These are phyloP conservation scores for Termitomyces sp. DNA, from an alignment of 768 basidiomycete genomes.

Conservation along the genomic window DNA sequence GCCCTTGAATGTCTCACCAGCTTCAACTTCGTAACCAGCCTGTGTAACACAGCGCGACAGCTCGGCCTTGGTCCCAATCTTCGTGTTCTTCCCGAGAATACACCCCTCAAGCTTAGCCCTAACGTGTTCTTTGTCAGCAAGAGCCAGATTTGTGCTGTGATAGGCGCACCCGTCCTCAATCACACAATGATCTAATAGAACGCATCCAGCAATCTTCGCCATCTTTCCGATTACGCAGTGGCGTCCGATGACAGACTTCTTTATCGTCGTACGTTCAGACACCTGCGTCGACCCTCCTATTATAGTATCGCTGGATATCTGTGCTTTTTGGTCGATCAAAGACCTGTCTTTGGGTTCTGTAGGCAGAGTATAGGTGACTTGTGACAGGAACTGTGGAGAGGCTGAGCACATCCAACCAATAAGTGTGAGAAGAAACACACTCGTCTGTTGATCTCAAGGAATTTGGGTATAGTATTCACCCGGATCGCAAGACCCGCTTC, in stretches of 20 bases:
- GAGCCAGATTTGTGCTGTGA: background rate
- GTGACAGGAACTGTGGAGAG: slow-evolving; percentile 44
- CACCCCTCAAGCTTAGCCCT: slow-evolving; percentile 78
- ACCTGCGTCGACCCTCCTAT: slow-evolving; percentile 82
- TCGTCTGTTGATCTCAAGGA: slow-evolving; percentile 77
- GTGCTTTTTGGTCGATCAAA: slow-evolving; percentile 76
- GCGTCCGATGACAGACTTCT: slow-evolving; percentile 73
- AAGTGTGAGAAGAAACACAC: slow-evolving; percentile 35
- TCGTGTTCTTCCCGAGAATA: slow-evolving; percentile 73
- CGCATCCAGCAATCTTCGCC: slow-evolving; percentile 78
- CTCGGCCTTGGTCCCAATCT: slow-evolving; percentile 67
- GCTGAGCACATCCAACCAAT: background rate
- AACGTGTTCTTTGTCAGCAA: slow-evolving; percentile 4
- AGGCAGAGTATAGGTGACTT: slow-evolving; percentile 50
- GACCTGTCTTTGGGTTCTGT: slow-evolving; percentile 59
- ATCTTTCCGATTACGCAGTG: slow-evolving; percentile 85
- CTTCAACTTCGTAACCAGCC: slow-evolving; percentile 69
- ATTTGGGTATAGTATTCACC: slow-evolving; percentile 72
- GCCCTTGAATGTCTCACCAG: slow-evolving; percentile 28
- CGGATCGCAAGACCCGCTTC: slow-evolving; percentile 58
- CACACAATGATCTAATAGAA: slow-evolving; percentile 86
- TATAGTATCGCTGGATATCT: slow-evolving; percentile 79
- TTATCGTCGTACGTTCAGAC: slow-evolving; percentile 76
- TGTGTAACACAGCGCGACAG: slow-evolving; percentile 68
- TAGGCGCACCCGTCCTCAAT: slow-evolving; percentile 76